Conservation (phyloP, 345 rosid species). For the Acer negundo region DNA sequence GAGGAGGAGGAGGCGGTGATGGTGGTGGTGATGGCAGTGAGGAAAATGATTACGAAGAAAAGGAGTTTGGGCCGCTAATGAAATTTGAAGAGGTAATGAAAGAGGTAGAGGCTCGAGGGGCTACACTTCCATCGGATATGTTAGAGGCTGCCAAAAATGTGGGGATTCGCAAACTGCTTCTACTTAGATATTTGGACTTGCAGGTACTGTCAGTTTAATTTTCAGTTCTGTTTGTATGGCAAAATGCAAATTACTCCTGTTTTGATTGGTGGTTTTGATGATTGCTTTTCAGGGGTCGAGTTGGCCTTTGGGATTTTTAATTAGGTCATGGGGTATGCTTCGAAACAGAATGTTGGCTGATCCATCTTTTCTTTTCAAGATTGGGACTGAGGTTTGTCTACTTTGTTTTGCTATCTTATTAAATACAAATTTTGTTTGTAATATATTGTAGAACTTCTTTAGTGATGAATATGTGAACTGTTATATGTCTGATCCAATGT, state of each 20-base stretch:
- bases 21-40: constrained; percentile 34
- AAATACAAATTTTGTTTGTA: not conserved
- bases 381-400: constrained; percentile 80
- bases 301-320: constrained; percentile 67
- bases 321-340: constrained; percentile 72
- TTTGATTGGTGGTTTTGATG: not conserved
- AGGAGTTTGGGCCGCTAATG: constrained; percentile 80
- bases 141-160: constrained; percentile 70
- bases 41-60: constrained; percentile 57
- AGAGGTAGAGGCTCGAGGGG: constrained; percentile 72
- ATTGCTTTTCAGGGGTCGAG: constrained; percentile 52
- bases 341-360: constrained; percentile 93
- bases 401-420: not conserved
- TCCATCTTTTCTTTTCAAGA: constrained; percentile 93
- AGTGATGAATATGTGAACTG: not conserved
- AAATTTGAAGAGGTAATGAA: constrained; percentile 74
- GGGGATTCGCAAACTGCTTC: constrained; percentile 72
- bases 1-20: constrained; percentile 30
- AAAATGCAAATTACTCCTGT: not conserved
- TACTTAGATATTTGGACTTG: constrained; percentile 73
- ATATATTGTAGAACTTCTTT: not conserved
- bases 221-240: not conserved
- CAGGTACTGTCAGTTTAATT: constrained; percentile 37
- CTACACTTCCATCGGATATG: constrained; percentile 77
- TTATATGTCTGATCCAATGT: not conserved